Evolutionary conservation across 768 basidiomycete species (phyloP), one percentile per base, ranked within the genome.

Genomic region (Podaxis sp.): DNA sequence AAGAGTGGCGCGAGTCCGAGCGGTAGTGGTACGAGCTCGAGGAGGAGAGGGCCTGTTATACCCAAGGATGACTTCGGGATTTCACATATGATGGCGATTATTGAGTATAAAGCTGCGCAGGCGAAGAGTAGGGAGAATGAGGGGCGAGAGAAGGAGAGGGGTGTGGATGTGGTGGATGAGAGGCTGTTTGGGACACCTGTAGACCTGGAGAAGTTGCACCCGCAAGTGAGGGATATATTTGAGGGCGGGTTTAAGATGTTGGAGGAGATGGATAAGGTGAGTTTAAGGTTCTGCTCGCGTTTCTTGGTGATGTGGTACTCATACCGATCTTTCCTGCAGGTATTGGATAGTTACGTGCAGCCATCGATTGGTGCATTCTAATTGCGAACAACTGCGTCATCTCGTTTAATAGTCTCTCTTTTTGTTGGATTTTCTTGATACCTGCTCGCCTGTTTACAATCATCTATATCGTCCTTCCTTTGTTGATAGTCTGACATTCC

Each of bases 61-160:
- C 84, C 84, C n/a, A 83, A 81, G 64, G 87, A 96, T 70, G 93
- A 96, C 72, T 96, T 96, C 75, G 95, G 95, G 1, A 78, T 96
- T 26, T 76, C 84, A 7, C 82, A 87, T 56, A 95, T 97, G 92
- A 83, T 97, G 83, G 89, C 92, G 26, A 81, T 96, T 48, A 94
- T 97, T 60, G 89, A 95, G 73, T 82, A 83, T 40, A 80, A 82
- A 37, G 87, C 85, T 26, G 71, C 73, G 44, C 69, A 77, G 58
- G 68, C 72, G 36, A 78, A 74, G 61, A 72, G 70, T 55, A 69
- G 74, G 46, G 74, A 75, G 41, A 56, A 68, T 3, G 71, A 71
- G 41, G 68, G 76, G 58, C 68, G 70, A 28, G 78, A 73, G 61
- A 71, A 70, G 57, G 69, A 74, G 76, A 58, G 73, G 10, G 74